Evolutionary conservation across 1,139 yeast genomes (phyloP).

Genomic region (Schwanniomyces etchellsii): DNA sequence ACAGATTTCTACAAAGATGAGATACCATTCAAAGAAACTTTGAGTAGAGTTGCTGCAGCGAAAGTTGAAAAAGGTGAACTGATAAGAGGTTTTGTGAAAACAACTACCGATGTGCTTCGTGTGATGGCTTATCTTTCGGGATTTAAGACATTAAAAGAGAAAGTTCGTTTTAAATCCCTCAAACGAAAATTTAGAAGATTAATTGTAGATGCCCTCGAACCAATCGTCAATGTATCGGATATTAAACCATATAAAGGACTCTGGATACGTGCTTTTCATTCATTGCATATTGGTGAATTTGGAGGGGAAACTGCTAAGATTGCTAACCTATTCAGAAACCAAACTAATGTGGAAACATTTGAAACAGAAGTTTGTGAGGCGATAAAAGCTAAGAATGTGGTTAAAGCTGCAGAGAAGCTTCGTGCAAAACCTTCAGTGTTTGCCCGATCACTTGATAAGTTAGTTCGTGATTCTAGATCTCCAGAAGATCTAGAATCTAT

Average conservation of each 20-base stretch:
- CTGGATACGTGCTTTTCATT: slow-evolving; percentile 10
- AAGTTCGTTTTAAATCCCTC: too few relatives aligned
- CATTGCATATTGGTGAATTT: slow-evolving; percentile 10
- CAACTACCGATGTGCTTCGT: slow-evolving; percentile 9
- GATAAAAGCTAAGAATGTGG: slow-evolving; percentile 5
- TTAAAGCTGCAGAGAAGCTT: slow-evolving; percentile 4
- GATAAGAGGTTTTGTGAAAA: slow-evolving; percentile 5
- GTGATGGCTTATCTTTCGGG: slow-evolving; percentile 8
- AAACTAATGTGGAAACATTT: slow-evolving; percentile 7
- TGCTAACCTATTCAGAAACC: slow-evolving; percentile 7
- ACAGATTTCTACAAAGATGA: slow-evolving; percentile 2
- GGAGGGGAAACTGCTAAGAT: slow-evolving; percentile 4
- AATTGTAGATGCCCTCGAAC: too few relatives aligned
- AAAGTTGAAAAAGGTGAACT: slow-evolving; percentile 4
- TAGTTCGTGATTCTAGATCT: slow-evolving; percentile 6
- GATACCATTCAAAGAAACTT: slow-evolving; percentile 9
- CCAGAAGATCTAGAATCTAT: background rate
- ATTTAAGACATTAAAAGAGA: slow-evolving; percentile 4
- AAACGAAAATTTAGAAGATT: too few relatives aligned
- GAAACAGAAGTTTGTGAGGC: slow-evolving; percentile 7
- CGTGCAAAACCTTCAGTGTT: slow-evolving; percentile 7
- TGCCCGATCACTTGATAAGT: slow-evolving; percentile 8
- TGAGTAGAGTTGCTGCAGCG: slow-evolving; percentile 6
- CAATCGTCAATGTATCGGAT: slow-evolving; percentile 8
- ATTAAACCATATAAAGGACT: slow-evolving; percentile 6